phyloP scores from a whole-genome alignment of 2,329 filamentous ascomycete species.

The Talaromyces rugulosus region DNA sequence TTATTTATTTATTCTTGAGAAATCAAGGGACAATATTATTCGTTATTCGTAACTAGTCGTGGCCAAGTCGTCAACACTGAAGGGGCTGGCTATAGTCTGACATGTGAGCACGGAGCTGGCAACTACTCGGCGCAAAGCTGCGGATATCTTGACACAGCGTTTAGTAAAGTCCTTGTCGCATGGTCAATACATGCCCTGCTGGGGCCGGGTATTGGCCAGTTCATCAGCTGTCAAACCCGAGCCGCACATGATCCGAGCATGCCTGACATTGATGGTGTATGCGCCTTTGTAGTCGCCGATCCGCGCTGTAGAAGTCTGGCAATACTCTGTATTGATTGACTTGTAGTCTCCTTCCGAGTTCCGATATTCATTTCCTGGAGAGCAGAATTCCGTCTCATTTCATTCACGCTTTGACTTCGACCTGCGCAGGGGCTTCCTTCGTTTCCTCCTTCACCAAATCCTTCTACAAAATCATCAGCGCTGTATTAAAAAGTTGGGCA shows the following conservation, averaged over 20 bases:
- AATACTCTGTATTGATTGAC: background rate
- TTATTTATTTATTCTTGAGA: background rate
- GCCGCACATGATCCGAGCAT: background rate
- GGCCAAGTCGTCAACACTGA: background rate
- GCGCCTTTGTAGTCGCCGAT: background rate
- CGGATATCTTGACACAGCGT: background rate
- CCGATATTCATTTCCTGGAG: background rate
- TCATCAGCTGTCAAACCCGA: background rate
- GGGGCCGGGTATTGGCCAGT: background rate
- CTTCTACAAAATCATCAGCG: constrained; percentile 8
- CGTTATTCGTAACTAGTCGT: background rate
- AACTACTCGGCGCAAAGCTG: background rate
- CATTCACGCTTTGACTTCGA: constrained; percentile 38
- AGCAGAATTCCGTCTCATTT: background rate
- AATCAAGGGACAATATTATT: background rate
- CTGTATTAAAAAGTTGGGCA: background rate
- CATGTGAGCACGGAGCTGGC: background rate
- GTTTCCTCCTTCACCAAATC: constrained; percentile 10
- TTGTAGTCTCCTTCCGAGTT: background rate
- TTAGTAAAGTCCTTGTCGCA: background rate
- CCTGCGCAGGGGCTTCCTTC: constrained; percentile 23
- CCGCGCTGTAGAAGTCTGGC: background rate
- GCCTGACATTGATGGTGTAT: background rate
- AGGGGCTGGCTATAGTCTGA: background rate
- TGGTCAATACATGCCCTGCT: background rate